Conservation (phyloP, 139 green algal genomes). For the Spirogloea muscicola region DNA sequence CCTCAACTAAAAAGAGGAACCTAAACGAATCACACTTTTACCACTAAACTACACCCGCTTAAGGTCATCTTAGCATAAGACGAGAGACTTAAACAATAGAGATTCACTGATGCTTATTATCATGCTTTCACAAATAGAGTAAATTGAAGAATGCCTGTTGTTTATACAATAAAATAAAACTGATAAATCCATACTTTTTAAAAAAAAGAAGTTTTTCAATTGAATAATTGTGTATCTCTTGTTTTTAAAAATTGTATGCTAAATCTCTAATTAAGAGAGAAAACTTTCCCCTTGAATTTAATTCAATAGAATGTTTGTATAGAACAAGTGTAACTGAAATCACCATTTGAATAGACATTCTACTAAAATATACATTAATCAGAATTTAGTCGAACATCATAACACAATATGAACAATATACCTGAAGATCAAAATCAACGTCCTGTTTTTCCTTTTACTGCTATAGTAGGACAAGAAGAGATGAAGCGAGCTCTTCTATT, state of each 20-base stretch:
- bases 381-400: conserved; percentile 13
- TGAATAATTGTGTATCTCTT: conserved; percentile 8
- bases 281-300: not conserved
- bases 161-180: conserved; percentile 1
- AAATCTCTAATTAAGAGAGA: not conserved
- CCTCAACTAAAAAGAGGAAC: conserved; percentile 10
- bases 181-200: not conserved
- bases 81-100: conserved; percentile 1
- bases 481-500: conserved; percentile 11
- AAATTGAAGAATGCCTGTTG: no score
- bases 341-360: not conserved
- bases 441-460: conserved; percentile 19
- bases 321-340: not conserved
- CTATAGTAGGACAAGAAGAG: conserved; percentile 22
- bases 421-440: not conserved
- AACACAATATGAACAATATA: conserved; percentile 2
- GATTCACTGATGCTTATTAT: not conserved
- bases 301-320: not conserved
- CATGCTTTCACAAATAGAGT: no score
- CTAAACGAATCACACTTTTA: conserved; percentile 21
- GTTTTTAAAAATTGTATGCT: conserved; percentile 18
- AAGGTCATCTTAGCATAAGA: conserved; percentile 10
- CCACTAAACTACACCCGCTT: conserved; percentile 21
- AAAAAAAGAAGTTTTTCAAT: conserved; percentile 4
- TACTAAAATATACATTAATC: conserved; percentile 7